phyloP scores from a whole-genome alignment of 139 green algal species.

The Pleodorina starrii region DNA sequence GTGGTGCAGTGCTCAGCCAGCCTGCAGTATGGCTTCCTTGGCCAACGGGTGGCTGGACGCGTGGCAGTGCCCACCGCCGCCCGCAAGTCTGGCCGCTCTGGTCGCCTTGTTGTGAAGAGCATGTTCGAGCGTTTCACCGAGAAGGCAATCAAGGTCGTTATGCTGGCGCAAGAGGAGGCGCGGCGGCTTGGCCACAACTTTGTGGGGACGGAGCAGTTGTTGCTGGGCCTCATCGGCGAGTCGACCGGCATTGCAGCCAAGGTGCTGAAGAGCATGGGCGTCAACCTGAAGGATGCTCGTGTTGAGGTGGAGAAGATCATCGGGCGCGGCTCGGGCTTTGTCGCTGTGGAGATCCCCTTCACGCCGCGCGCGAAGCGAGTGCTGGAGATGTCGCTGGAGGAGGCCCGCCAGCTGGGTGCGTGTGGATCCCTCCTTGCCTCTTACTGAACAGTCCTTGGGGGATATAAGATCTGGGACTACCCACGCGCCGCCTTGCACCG shows the following conservation, averaged over 20 bases:
- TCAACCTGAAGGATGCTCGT: constrained; percentile 97
- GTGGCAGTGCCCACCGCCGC: constrained; percentile 4
- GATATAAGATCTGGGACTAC: background rate
- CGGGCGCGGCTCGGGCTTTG: constrained; percentile 96
- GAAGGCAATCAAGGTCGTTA: constrained; percentile 95
- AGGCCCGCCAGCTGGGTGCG: constrained; percentile 96
- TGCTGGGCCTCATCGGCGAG: constrained; percentile 99
- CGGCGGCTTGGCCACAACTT: constrained; percentile 98
- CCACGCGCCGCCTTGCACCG: background rate
- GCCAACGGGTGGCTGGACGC: constrained; percentile 43
- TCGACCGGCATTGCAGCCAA: constrained; percentile 99
- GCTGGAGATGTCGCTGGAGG: constrained; percentile 98
- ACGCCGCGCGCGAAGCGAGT: constrained; percentile 98
- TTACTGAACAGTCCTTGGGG: too few relatives aligned
- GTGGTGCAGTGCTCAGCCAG: constrained; percentile 15
- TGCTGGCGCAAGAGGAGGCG: constrained; percentile 99
- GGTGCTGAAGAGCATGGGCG: constrained; percentile 98
- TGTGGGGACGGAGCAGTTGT: constrained; percentile 99
- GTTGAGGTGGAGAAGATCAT: constrained; percentile 99
- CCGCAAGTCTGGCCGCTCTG: background rate
- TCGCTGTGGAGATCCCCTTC: constrained; percentile 99
- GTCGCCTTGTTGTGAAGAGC: constrained; percentile 44
- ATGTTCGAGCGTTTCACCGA: constrained; percentile 99
- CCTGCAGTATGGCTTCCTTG: constrained; percentile 24
- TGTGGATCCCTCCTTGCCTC: background rate